These are phyloP conservation scores for Fragaria iinumae DNA, from an alignment of 306 rosid genomes.

Conservation along the genomic window DNA sequence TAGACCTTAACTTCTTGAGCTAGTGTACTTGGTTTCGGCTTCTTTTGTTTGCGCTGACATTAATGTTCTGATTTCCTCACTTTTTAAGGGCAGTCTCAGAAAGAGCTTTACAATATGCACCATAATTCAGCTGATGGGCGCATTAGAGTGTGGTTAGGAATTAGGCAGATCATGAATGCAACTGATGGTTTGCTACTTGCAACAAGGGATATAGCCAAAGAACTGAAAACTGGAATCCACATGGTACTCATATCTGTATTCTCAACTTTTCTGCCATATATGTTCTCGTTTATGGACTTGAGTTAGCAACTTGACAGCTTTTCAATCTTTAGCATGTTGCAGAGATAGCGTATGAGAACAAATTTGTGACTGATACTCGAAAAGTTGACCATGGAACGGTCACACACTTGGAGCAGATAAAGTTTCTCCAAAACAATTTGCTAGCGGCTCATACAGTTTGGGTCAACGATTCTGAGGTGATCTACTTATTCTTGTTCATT, in stretches of 20 bases:
- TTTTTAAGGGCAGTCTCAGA: slow-evolving; percentile 51
- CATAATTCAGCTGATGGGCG: slow-evolving; percentile 79
- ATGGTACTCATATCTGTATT: slow-evolving; percentile 40
- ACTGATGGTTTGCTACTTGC: slow-evolving; percentile 62
- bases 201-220: slow-evolving; percentile 62
- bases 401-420: slow-evolving; percentile 68
- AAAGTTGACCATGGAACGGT: slow-evolving; percentile 74
- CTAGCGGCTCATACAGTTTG: slow-evolving; percentile 84
- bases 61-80: background rate
- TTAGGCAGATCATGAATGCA: slow-evolving; percentile 80
- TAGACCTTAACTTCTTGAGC: background rate
- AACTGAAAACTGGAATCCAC: slow-evolving; percentile 83
- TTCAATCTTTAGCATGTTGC: slow-evolving; percentile 69
- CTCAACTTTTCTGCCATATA: background rate
- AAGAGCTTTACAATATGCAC: slow-evolving; percentile 60
- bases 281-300: background rate
- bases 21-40: background rate
- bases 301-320: slow-evolving; percentile 1
- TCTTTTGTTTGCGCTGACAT: background rate
- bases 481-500: slow-evolving; percentile 11
- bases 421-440: slow-evolving; percentile 62
- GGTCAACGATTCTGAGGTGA: slow-evolving; percentile 69
- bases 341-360: slow-evolving; percentile 85
- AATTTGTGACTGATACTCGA: slow-evolving; percentile 54
- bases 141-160: slow-evolving; percentile 82